Base-by-base conservation (phyloP, 2,329 filamentous ascomycete species). In the Sporothrix variecibatus region DNA sequence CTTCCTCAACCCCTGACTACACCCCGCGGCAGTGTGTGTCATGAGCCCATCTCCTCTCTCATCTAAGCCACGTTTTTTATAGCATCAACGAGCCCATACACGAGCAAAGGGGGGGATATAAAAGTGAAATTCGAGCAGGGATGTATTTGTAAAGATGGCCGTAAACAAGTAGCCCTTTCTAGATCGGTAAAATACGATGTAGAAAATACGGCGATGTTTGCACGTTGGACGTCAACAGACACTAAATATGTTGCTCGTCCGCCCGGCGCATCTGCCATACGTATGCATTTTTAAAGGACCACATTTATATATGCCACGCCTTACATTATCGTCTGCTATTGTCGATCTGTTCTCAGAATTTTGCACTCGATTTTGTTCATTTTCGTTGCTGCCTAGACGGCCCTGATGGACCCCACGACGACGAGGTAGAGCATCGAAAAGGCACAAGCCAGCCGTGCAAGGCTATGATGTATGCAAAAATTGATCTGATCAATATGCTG, bases 21-120 rank as follows among this genome's bases (percentile, higher is more conserved):
- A 43, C 34, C 20, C n/a, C 60, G 9, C 31, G 34, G 34, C 34
- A 40, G 60, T 26, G n/a, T 65, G 43, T 17, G 31, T 64, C 60
- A 40, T n/a, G 34, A 23, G 60, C 31, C 60, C 60, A 7, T 4
- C 3, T 64, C 34, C n/a, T 15, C 40, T 43, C 31, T 23, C 60
- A 34, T 64, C 60, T 40, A 40, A 64, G 31, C 60, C 60, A 64
- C 60, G 20, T 64, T 23, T 62, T 38, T 40, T 64, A 40, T 64
- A 62, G 31, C 60, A 64, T n/a, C 60, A 40, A 15, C 60, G 7
- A 5, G 20, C 9, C 9, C 31, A 28, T 58, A 31, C 26, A 58
- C 56, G 56, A 31, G 26, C 34, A 26, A 58, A 17, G 12, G 11
- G 15, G 31, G 12, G 28, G 26, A 31, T 17, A 9, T 31, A 58